Percentiles rank a stretch among this genome's conserved stretches.
phyloP scores from a whole-genome alignment of 2,329 filamentous ascomycete species.

The Lizonia empirigonia region DNA sequence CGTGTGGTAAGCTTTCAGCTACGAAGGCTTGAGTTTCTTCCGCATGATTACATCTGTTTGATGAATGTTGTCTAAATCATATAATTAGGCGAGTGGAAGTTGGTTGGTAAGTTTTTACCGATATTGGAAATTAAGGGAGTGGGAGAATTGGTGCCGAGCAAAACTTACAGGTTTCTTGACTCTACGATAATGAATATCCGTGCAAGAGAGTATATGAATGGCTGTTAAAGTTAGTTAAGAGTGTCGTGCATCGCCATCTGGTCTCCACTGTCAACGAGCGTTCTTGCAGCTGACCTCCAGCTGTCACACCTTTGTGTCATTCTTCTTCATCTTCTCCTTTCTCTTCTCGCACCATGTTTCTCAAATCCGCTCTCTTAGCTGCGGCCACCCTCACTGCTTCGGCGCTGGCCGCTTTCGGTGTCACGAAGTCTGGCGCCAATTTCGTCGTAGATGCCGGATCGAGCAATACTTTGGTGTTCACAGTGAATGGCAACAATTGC shows the following conservation, averaged over 20 bases:
- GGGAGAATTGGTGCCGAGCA: constrained; percentile 31
- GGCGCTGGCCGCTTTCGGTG: constrained; percentile 44
- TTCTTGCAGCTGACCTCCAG: constrained; percentile 3
- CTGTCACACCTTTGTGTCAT: not conserved
- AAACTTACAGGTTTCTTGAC: not conserved
- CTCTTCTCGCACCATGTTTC: constrained; percentile 29
- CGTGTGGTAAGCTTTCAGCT: constrained; percentile 4
- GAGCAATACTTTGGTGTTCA: constrained; percentile 40
- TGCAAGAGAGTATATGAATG: constrained; percentile 8
- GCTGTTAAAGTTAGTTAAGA: too few species aligned
- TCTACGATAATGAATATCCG: not conserved
- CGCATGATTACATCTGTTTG: constrained; percentile 3
- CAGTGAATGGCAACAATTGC: constrained; percentile 56
- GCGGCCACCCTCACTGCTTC: constrained; percentile 34
- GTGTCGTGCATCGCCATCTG: not conserved
- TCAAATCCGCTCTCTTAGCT: constrained; percentile 33
- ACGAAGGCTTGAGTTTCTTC: not conserved
- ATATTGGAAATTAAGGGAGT: constrained; percentile 26
- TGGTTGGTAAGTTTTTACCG: constrained; percentile 7
- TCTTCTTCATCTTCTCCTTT: constrained; percentile 3
- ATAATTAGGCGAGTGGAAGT: not conserved
- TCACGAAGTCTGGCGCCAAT: constrained; percentile 37
- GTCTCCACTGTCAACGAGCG: not conserved
- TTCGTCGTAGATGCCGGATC: constrained; percentile 46
- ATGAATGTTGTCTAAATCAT: constrained; percentile 4